Conservation (phyloP, 352 stramenopile species). For the Nothophytophthora sp. region DNA sequence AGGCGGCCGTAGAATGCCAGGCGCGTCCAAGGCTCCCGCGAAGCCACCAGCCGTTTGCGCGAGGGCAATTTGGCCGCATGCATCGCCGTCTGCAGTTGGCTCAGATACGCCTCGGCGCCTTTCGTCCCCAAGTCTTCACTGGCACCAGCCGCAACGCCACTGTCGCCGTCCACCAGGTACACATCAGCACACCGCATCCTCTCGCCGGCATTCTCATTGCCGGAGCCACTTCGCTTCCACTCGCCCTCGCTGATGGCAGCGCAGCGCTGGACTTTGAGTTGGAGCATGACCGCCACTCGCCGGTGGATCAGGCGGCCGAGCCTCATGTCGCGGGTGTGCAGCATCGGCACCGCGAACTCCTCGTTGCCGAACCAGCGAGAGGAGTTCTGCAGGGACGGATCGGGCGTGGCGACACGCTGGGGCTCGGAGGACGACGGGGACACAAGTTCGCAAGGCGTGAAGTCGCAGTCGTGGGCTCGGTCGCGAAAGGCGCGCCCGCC, state of each 20-base stretch:
- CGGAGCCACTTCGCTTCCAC: constrained; percentile 1
- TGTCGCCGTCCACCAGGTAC: background rate
- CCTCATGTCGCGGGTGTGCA: constrained; percentile 3
- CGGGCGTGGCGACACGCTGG: constrained; percentile 3
- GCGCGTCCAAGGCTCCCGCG: constrained; percentile 1
- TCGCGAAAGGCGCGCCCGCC: constrained; percentile 40
- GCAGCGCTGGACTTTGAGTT: background rate
- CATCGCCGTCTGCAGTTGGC: background rate
- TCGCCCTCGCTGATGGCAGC: background rate
- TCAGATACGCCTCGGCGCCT: background rate
- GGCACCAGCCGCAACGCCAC: background rate
- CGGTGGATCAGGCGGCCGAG: background rate
- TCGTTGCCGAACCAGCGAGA: constrained; percentile 33
- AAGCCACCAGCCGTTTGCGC: constrained; percentile 5
- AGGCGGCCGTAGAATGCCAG: constrained; percentile 20
- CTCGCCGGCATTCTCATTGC: background rate
- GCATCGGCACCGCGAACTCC: constrained; percentile 30
- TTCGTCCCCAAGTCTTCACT: background rate
- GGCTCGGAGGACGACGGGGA: background rate
- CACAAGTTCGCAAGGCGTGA: constrained; percentile 46
- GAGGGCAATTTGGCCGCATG: background rate
- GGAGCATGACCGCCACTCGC: constrained; percentile 4
- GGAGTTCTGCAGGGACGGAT: constrained; percentile 13
- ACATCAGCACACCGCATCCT: background rate
- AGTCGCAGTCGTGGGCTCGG: constrained; percentile 33